These are phyloP conservation scores for Aquanectria penicillioides DNA, from an alignment of 2,329 filamentous ascomycete species.

Conservation along the genomic window DNA sequence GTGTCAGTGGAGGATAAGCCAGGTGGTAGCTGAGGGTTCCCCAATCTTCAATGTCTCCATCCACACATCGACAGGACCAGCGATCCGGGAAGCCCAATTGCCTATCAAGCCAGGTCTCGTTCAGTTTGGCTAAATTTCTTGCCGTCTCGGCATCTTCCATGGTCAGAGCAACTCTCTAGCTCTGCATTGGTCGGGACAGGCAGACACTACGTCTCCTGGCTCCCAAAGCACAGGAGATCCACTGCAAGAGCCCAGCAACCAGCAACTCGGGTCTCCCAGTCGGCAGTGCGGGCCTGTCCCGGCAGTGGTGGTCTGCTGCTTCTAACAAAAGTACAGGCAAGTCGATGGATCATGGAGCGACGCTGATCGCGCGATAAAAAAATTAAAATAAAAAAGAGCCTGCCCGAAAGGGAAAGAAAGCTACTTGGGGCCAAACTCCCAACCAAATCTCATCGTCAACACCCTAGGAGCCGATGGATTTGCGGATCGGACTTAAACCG, in stretches of 20 bases:
- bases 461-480: slow-evolving; percentile 14
- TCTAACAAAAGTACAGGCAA: not conserved
- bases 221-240: not conserved
- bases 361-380: not conserved
- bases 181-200: not conserved
- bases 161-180: not conserved
- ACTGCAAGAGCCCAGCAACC: slow-evolving; percentile 20
- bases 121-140: too few relatives aligned
- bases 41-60: too few relatives aligned
- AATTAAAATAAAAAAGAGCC: not conserved
- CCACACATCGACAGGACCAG: too few relatives aligned
- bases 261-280: slow-evolving; percentile 6
- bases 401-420: not conserved
- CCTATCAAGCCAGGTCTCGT: too few relatives aligned
- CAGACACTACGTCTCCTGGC: not conserved
- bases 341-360: not conserved
- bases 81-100: too few relatives aligned
- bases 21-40: not conserved
- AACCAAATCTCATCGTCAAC: slow-evolving; percentile 3
- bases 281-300: too few relatives aligned
- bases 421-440: not conserved
- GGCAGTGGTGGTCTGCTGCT: not conserved
- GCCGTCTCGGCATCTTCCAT: not conserved
- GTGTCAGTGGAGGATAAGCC: too few relatives aligned
- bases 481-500: slow-evolving; percentile 20